Percentiles rank a stretch among this genome's conserved stretches.
phyloP scores from a whole-genome alignment of 2,329 filamentous ascomycete genomes.

The Pseudopithomyces chartarum region DNA sequence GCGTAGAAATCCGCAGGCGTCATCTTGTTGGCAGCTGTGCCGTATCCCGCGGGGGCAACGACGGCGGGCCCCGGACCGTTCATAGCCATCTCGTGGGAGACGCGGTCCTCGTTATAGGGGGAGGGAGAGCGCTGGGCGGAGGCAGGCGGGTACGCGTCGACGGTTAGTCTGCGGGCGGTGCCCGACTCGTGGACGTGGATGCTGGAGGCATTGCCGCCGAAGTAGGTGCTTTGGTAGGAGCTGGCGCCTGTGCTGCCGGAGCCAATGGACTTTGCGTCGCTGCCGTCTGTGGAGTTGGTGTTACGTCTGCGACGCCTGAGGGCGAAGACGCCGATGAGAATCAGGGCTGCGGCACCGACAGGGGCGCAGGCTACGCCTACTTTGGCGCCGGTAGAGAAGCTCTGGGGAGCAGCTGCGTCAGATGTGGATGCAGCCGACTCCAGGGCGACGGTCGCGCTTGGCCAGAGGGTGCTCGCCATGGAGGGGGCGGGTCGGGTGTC shows the following conservation, averaged over 20 bases:
- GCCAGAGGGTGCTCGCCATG: not conserved
- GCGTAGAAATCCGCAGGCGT: constrained; percentile 6
- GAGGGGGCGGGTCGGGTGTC: constrained; percentile 2
- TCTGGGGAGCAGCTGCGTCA: not conserved
- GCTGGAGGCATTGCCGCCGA: constrained; percentile 3
- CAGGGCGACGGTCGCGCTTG: not conserved
- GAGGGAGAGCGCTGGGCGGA: constrained; percentile 4
- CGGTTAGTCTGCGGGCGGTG: constrained; percentile 19
- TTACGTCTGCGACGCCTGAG: constrained; percentile 21
- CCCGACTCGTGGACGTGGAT: not conserved
- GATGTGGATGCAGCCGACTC: not conserved
- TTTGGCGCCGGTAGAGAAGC: constrained; percentile 18
- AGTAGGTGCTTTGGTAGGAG: constrained; percentile 7
- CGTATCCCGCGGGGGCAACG: constrained; percentile 1
- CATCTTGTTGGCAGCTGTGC: not conserved
- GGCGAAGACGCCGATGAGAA: constrained; percentile 20
- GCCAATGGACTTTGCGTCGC: constrained; percentile 21
- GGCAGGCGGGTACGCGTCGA: constrained; percentile 1
- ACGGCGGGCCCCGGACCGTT: constrained; percentile 9
- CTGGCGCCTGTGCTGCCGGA: constrained; percentile 7
- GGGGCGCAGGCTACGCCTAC: constrained; percentile 34
- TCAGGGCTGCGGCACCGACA: constrained; percentile 18
- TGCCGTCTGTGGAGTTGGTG: constrained; percentile 5
- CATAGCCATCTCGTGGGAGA: constrained; percentile 3
- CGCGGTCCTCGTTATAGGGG: constrained; percentile 5